phyloP scores from a whole-genome alignment of 768 basidiomycete genomes.

The Strobilomyces dryophilus region DNA sequence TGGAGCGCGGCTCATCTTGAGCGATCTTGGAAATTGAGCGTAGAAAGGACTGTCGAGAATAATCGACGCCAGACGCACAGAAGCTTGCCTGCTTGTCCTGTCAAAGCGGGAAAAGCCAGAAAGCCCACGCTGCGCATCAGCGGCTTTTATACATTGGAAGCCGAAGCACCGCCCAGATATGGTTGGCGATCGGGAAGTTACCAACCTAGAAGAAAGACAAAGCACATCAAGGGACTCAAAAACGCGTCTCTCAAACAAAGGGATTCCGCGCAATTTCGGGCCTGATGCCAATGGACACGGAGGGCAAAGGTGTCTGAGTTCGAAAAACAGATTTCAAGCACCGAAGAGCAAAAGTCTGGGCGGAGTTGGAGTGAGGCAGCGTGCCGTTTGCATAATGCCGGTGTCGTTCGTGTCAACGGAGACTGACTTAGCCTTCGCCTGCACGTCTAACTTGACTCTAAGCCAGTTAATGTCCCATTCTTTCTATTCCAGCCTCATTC shows the following conservation, averaged over 20 bases:
- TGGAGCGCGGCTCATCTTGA: constrained; percentile 12
- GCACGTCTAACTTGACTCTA: too few relatives aligned
- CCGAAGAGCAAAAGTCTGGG: neutral
- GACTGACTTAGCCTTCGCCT: too few relatives aligned
- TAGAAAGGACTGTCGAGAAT: neutral
- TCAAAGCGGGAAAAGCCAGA: neutral
- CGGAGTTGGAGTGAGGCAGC: neutral
- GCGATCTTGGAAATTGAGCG: neutral
- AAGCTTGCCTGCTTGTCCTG: constrained; percentile 5
- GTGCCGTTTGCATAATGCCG: too few relatives aligned
- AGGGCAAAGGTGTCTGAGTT: neutral
- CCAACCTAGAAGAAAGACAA: neutral
- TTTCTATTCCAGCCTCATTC: too few relatives aligned
- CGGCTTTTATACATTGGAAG: neutral
- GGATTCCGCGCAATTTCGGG: neutral
- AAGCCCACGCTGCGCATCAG: neutral
- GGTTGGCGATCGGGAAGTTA: neutral
- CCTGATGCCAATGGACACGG: neutral
- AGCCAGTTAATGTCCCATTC: too few relatives aligned
- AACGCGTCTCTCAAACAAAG: neutral
- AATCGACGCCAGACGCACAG: neutral
- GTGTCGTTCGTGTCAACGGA: too few relatives aligned
- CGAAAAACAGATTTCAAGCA: neutral
- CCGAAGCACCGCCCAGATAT: neutral
- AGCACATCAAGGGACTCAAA: neutral